A percentile compares a stretch with the other conserved stretches of the same genome.
Evolutionary conservation across 1,284 basidiomycete genomes (phyloP).

Genomic region (Cerioporus squamosus): DNA sequence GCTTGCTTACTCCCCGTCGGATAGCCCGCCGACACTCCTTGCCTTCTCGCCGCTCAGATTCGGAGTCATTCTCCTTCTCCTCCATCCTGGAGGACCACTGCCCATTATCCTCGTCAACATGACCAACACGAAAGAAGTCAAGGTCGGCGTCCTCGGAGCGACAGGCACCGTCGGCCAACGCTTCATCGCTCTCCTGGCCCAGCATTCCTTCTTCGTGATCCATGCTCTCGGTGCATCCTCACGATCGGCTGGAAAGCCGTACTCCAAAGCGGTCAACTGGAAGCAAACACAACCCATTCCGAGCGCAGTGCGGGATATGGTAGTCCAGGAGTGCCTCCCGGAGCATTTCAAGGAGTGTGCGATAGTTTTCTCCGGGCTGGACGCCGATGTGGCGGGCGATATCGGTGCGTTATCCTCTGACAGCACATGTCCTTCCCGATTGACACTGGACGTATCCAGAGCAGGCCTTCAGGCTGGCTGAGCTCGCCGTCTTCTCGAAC

Average conservation of each 20-base stretch:
- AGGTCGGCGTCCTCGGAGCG: conserved; percentile 94
- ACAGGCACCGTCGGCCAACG: conserved; percentile 97
- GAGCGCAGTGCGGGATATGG: conserved; percentile 62
- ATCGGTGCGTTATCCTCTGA: conserved; percentile 69
- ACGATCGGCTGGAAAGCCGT: conserved; percentile 87
- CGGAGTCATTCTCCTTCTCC: conserved; percentile 4
- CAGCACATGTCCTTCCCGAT: neutral
- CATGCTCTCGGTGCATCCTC: conserved; percentile 90
- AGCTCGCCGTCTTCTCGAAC: conserved; percentile 96
- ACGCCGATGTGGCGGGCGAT: conserved; percentile 93
- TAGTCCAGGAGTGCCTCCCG: conserved; percentile 83
- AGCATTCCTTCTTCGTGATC: conserved; percentile 92
- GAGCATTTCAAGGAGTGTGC: conserved; percentile 83
- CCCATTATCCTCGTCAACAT: conserved; percentile 16
- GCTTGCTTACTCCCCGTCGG: too few relatives aligned
- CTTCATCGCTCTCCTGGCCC: conserved; percentile 89
- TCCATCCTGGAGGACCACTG: neutral
- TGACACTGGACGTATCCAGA: conserved; percentile 55
- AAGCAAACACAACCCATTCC: conserved; percentile 90
- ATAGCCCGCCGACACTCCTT: too few relatives aligned
- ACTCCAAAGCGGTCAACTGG: conserved; percentile 84
- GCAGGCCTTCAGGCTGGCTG: conserved; percentile 83
- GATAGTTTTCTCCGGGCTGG: conserved; percentile 94
- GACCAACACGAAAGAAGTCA: conserved; percentile 48
- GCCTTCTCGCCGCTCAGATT: conserved; percentile 6